phyloP scores from a whole-genome alignment of 2,329 filamentous ascomycete genomes.

The Colletotrichum sp. region DNA sequence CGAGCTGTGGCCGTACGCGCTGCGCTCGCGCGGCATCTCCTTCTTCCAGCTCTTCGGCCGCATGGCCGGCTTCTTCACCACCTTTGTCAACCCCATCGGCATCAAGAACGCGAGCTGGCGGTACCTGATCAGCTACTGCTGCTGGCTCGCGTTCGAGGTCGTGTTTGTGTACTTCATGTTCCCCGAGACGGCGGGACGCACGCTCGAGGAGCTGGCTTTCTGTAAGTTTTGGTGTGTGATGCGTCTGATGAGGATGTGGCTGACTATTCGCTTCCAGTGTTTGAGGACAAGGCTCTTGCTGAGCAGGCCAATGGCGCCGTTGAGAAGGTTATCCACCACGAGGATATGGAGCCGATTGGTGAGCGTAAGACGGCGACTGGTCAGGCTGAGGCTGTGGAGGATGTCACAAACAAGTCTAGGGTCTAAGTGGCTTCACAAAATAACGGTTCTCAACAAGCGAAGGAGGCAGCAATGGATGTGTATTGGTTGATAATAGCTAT shows the following conservation, averaged over 20 bases:
- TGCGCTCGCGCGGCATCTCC: constrained; percentile 58
- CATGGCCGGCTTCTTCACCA: constrained; percentile 22
- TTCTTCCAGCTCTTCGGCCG: constrained; percentile 36
- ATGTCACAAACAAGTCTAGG: background rate
- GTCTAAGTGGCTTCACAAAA: background rate
- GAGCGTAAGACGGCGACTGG: background rate
- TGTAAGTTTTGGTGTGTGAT: background rate
- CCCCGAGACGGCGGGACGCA: constrained; percentile 77
- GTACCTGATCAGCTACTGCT: constrained; percentile 24
- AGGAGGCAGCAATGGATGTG: background rate
- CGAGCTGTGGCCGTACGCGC: constrained; percentile 64
- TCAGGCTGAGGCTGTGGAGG: constrained; percentile 4
- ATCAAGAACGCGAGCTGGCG: constrained; percentile 13
- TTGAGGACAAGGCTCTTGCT: constrained; percentile 33
- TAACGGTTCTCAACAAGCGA: background rate
- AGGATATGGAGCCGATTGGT: constrained; percentile 16
- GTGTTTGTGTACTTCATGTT: constrained; percentile 77
- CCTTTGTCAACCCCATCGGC: constrained; percentile 25
- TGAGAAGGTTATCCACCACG: constrained; percentile 31
- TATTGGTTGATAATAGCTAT: background rate
- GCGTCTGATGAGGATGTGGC: background rate
- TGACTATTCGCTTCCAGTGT: constrained; percentile 23
- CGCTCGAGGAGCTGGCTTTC: constrained; percentile 65
- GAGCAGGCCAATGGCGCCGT: constrained; percentile 30
- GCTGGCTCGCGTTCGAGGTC: constrained; percentile 31